Evolutionary conservation across 2,329 filamentous ascomycete species (phyloP).

Genomic region (Cytospora piceae): DNA sequence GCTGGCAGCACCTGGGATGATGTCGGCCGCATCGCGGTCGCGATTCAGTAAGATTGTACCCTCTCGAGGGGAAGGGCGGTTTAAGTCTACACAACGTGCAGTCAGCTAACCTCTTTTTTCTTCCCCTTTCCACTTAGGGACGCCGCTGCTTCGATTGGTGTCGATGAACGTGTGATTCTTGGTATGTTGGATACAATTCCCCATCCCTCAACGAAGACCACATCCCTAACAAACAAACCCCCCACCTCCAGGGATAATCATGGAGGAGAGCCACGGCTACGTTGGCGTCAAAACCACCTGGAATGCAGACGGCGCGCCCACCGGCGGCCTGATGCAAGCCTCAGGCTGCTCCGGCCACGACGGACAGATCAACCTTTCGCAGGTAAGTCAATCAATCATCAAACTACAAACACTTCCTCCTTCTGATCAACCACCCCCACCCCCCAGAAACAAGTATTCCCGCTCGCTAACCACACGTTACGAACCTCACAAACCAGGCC

Average conservation of each 20-base stretch:
- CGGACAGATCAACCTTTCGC: constrained; percentile 38
- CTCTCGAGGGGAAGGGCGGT: not conserved
- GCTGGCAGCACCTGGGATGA: constrained; percentile 41
- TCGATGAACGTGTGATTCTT: not conserved
- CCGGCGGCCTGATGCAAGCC: constrained; percentile 47
- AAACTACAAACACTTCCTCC: no score
- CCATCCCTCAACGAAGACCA: not conserved
- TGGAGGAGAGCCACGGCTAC: constrained; percentile 47
- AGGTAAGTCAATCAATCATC: constrained; percentile 33
- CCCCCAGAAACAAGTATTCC: not conserved
- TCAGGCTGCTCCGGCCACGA: constrained; percentile 42
- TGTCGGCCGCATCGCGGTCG: constrained; percentile 40
- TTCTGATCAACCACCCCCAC: not conserved
- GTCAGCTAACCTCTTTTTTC: not conserved
- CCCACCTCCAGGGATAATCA: constrained; percentile 42
- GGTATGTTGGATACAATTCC: not conserved
- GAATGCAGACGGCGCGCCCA: constrained; percentile 39
- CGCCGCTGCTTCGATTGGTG: not conserved
- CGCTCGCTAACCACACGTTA: not conserved
- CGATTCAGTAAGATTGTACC: constrained; percentile 34
- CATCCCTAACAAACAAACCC: no score
- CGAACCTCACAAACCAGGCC: not conserved
- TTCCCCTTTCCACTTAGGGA: not conserved
- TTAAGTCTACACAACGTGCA: not conserved
- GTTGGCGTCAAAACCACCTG: constrained; percentile 43